These are phyloP conservation scores for Aphanomyces cochlioides DNA, from an alignment of 352 stramenopile genomes.

Conservation along the genomic window DNA sequence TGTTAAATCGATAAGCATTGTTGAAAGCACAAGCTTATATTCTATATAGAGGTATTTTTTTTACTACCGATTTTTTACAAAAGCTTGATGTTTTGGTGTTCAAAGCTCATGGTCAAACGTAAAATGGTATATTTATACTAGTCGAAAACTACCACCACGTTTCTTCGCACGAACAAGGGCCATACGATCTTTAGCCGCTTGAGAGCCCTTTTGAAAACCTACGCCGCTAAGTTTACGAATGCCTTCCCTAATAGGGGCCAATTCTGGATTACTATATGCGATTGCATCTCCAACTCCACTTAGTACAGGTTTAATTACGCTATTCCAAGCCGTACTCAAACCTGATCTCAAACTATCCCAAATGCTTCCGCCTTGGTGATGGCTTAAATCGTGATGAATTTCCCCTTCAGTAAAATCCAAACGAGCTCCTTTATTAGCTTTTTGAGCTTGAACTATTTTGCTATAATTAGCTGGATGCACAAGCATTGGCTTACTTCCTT, in stretches of 20 bases:
- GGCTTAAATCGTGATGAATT: background rate
- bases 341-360: too few species aligned
- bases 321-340: background rate
- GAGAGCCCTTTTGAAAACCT: background rate
- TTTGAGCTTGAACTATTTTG: background rate
- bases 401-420: constrained; percentile 1
- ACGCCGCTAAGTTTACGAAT: background rate
- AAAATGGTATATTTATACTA: too few species aligned
- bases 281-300: background rate
- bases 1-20: too few species aligned
- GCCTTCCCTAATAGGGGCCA: too few species aligned
- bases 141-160: background rate
- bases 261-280: background rate
- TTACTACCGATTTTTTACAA: too few species aligned
- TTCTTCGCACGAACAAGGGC: background rate
- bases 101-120: too few species aligned
- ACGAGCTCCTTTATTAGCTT: background rate
- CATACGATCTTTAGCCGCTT: background rate
- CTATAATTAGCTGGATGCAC: background rate
- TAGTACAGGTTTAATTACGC: background rate
- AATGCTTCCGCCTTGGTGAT: background rate
- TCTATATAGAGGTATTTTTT: too few species aligned
- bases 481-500: background rate
- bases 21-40: too few species aligned
- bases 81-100: too few species aligned